Base-by-base conservation (phyloP, 1,284 basidiomycete genomes). In the Apiotrichum akiyoshidainum region DNA sequence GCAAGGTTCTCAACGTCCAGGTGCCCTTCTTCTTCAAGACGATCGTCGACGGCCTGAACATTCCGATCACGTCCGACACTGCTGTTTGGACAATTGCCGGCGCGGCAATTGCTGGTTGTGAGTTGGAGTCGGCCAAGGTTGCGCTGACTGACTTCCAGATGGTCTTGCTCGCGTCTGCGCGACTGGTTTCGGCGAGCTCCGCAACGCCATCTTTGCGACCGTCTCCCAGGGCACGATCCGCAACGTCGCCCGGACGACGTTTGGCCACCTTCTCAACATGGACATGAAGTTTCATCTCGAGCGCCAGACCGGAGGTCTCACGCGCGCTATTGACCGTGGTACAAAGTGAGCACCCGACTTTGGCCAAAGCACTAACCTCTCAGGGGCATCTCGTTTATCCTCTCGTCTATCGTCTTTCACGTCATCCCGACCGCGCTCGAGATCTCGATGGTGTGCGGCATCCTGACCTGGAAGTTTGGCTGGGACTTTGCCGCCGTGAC, bases 1-100 rank as follows among this genome's bases (percentile, higher is more conserved):
- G 92, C 55, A 99, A 99, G 84, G 90, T 94, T 33, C 80, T 98
- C 59, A 99, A 98, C 73, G 95, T 99, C 0, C 95, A 98, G 82
- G 94, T 99, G 7, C 95, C 96, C 0, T 86, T 93, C 66, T 83
- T 98, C 65, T 99, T 99, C 84, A 99, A 98, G 76, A 76, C 83
- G 42, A 86, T 99, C 50, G 87, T 99, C 58, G 95, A 99, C 73
- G 77, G 86, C 1, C 81, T 99, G 63, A 97, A 96, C 70, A 81
- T 98, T 26, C 87, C 90, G 50, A 82, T 96, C 55, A 84, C 87
- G 0, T 82, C 87, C 11, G 81, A 83, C 0, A 86, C 88, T 6
- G 91, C 93, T 0, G 90, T 92, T 5, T 97, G 92, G 90, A 83
- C 93, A 6, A 81, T 99, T 14, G 92, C 88, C 0, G 96, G 95